Percentiles rank a stretch among this genome's conserved stretches.
phyloP scores from a whole-genome alignment of 306 rosid species.

The Arachis stenosperma region DNA sequence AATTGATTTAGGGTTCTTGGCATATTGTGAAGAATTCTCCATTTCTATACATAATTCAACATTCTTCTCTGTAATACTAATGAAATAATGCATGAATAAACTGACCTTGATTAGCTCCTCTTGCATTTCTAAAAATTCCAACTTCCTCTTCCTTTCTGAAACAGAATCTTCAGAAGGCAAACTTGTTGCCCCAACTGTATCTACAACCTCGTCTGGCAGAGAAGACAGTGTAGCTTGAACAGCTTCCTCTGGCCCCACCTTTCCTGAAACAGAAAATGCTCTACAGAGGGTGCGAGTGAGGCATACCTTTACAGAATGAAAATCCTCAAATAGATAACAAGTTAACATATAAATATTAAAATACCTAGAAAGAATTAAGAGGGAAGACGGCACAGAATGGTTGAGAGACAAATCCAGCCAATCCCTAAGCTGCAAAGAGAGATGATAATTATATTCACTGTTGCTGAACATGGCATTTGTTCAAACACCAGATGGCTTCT shows the following conservation, averaged over 20 bases:
- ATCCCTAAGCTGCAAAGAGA: constrained; percentile 67
- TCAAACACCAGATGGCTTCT: constrained; percentile 22
- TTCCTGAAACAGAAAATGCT: constrained; percentile 77
- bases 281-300: constrained; percentile 49
- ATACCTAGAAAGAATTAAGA: constrained; percentile 89
- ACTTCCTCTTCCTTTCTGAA: constrained; percentile 79
- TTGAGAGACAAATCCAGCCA: constrained; percentile 95
- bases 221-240: constrained; percentile 83
- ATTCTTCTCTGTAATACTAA: too few species aligned
- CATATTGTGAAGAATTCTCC: too few species aligned
- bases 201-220: constrained; percentile 89
- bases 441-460: constrained; percentile 7
- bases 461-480: constrained; percentile 7
- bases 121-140: constrained; percentile 86
- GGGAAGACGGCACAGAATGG: constrained; percentile 81
- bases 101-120: constrained; percentile 85
- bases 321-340: constrained; percentile 11
- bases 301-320: constrained; percentile 11
- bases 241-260: constrained; percentile 73
- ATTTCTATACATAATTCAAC: too few species aligned
- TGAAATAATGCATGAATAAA: constrained; percentile 3
- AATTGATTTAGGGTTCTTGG: too few species aligned
- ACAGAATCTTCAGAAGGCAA: constrained; percentile 87
- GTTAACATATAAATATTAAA: constrained; percentile 28
- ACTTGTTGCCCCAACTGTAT: constrained; percentile 71